phyloP scores from a whole-genome alignment of 768 basidiomycete species.

The Asterophora parasitica region DNA sequence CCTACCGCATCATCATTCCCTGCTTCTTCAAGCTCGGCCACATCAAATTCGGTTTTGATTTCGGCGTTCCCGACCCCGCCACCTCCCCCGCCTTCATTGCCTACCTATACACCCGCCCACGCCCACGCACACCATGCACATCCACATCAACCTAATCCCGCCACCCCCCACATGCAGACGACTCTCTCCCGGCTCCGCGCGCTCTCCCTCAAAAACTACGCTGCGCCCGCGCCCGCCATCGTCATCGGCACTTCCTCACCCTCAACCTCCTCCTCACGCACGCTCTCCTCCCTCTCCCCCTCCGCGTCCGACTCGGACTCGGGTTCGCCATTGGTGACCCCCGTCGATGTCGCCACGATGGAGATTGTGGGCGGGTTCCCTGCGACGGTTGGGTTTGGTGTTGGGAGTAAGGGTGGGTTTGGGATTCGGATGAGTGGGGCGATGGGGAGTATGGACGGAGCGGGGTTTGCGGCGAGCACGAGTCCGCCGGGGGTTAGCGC shows the following conservation, averaged over 20 bases:
- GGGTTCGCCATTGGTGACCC: conserved; percentile 8
- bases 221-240: conserved; percentile 29
- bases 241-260: neutral
- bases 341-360: conserved; percentile 6
- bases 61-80: no score
- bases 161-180: conserved; percentile 16
- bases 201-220: conserved; percentile 47
- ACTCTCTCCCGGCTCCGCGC: conserved; percentile 30
- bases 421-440: conserved; percentile 3
- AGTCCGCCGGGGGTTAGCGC: conserved; percentile 20
- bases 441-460: neutral
- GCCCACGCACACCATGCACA: neutral
- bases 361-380: conserved; percentile 5
- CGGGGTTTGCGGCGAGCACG: conserved; percentile 26
- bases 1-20: no score
- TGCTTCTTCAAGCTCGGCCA: no score
- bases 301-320: no score
- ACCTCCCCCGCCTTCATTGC: conserved; percentile 1
- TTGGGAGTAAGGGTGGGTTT: neutral
- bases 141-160: conserved; percentile 10
- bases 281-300: neutral
- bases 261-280: neutral
- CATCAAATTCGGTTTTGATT: no score
- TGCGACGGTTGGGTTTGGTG: neutral
- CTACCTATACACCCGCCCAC: conserved; percentile 6